phyloP scores from a whole-genome alignment of 2,329 filamentous ascomycete genomes.

The Lachnum nothofagi region DNA sequence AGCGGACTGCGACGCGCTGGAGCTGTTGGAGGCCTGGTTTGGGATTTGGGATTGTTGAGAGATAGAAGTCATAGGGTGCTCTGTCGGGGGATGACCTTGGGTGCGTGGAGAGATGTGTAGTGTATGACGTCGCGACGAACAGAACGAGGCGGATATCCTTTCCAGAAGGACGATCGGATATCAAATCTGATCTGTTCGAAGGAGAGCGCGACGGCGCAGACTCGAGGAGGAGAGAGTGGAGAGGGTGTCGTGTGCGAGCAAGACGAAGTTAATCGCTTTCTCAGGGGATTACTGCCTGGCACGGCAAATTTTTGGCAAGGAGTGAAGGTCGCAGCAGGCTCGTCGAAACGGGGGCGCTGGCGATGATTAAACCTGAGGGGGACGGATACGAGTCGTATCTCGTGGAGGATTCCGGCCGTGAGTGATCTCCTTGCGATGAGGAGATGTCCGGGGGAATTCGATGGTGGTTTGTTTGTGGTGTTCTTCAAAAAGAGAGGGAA shows the following conservation, averaged over 20 bases:
- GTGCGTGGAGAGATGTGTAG: constrained; percentile 6
- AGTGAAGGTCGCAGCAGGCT: constrained; percentile 13
- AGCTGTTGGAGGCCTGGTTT: constrained; percentile 50
- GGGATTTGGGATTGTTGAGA: constrained; percentile 31
- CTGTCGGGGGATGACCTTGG: constrained; percentile 26
- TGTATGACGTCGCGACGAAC: constrained; percentile 30
- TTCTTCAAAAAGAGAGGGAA: constrained; percentile 5
- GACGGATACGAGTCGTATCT: constrained; percentile 18
- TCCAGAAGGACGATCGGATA: constrained; percentile 26
- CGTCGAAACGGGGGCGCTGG: constrained; percentile 15
- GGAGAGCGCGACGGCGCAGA: constrained; percentile 11
- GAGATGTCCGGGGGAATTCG: constrained; percentile 21
- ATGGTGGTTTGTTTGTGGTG: constrained; percentile 7
- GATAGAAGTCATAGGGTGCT: constrained; percentile 34
- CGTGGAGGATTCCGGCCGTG: constrained; percentile 24
- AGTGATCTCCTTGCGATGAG: constrained; percentile 31
- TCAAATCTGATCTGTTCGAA: constrained; percentile 24
- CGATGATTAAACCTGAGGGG: constrained; percentile 11
- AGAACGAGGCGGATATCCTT: constrained; percentile 19
- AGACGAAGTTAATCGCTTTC: constrained; percentile 34
- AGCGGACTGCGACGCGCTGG: constrained; percentile 49
- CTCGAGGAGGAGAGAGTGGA: constrained; percentile 20
- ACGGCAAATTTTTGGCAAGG: constrained; percentile 24
- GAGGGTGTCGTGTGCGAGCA: constrained; percentile 20
- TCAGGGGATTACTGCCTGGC: constrained; percentile 21